Evolutionary conservation across 2,329 filamentous ascomycete genomes (phyloP), one percentile per base, ranked within the genome.

Genomic region (Hypomyces perniciosus): DNA sequence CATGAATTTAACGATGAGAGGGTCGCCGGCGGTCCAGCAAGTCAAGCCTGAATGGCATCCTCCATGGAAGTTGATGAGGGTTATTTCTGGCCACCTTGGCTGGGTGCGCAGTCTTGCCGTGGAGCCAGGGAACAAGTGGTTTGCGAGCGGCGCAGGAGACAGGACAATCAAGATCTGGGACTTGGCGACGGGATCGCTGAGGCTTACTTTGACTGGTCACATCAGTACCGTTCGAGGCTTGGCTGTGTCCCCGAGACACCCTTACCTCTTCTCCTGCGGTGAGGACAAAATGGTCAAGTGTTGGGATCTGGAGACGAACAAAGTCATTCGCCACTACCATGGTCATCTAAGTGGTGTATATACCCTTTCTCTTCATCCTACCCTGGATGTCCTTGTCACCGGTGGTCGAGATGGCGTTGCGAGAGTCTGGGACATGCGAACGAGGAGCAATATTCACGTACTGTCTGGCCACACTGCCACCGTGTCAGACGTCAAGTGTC

Each of bases 211-310:
- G 54, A 97, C 92, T 2, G 92, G 92, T 34, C 92, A 96, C 69
- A 96, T 96, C 62, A 95, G 89, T 44, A 95, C 90, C 4, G 91
- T 96, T 1, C 84, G 91, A 48, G 93, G 93, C 2, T 78, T 99
- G 44, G 93, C 92, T 0, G 89, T 99, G 6, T 96, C 90, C 20
- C 88, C 91, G 12, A 78, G 93, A 43, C 93, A 99, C 71, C 95
- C 93, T 0, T 99, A 99, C 65, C 79, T 99, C 8, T 99, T 99
- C 70, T 96, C 90, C 8, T 99, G 93, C 64, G 95, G 90, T 52
- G 93, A 99, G 70, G 93, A 99, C 68, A 99, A 99, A 75, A 96
- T 96, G 91, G 93, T 99, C 56, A 99, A 99, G 72, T 99, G 93
- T 72, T 99, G 93, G 93, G 93, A 99, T 73, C 74, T 99, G 58